These are phyloP conservation scores for Spathaspora sp. DNA, from an alignment of 1,139 yeast genomes.

Conservation along the genomic window DNA sequence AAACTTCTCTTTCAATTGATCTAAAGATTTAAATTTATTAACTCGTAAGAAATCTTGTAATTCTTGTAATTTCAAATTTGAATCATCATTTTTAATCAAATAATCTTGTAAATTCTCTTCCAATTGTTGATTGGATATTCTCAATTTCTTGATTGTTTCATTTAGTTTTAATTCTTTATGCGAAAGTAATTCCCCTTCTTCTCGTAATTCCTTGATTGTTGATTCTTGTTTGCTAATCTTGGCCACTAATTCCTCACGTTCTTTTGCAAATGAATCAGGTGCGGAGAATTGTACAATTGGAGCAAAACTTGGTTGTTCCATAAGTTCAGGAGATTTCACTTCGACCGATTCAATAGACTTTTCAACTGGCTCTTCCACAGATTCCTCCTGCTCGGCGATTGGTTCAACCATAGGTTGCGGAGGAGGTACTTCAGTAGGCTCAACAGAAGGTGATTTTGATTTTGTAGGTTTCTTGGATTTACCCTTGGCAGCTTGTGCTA, in stretches of 20 bases:
- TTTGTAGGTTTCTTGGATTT: conserved; percentile 17
- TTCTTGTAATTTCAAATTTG: conserved; percentile 28
- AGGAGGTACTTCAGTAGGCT: conserved; percentile 8
- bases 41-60: conserved; percentile 32
- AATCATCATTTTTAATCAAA: conserved; percentile 31
- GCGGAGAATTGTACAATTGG: background rate
- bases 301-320: background rate
- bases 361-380: background rate
- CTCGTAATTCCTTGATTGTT: conserved; percentile 57
- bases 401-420: background rate
- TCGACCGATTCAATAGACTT: background rate
- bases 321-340: background rate
- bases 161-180: conserved; percentile 69
- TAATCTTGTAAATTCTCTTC: conserved; percentile 39
- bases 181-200: conserved; percentile 80
- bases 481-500: conserved; percentile 75
- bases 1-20: conserved; percentile 24
- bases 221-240: conserved; percentile 52
- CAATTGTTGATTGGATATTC: conserved; percentile 46
- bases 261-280: conserved; percentile 11
- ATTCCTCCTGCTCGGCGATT: background rate
- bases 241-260: conserved; percentile 15
- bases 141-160: conserved; percentile 64
- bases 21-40: conserved; percentile 27
- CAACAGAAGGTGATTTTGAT: conserved; percentile 7